phyloP scores from a whole-genome alignment of 1,284 basidiomycete genomes.

The Porodaedalea pini region DNA sequence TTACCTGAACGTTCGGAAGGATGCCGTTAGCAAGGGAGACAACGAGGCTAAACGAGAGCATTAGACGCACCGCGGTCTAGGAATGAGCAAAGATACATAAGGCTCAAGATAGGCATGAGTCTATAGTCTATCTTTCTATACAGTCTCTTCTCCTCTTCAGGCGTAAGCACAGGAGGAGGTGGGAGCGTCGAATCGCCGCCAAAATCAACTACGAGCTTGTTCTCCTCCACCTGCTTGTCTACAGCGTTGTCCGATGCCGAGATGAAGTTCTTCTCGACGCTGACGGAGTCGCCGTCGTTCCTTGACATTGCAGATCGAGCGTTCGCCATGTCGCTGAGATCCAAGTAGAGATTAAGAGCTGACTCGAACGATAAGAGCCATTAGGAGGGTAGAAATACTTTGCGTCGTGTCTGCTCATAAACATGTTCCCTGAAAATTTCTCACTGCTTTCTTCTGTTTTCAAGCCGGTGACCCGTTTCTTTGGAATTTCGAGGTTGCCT shows the following conservation, averaged over 20 bases:
- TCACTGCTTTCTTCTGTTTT: not conserved
- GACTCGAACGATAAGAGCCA: not conserved
- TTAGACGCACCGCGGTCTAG: conserved; percentile 29
- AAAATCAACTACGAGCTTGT: not conserved
- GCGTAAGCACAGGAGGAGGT: conserved; percentile 44
- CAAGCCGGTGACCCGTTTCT: not conserved
- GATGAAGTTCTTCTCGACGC: not conserved
- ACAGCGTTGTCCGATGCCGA: conserved; percentile 11
- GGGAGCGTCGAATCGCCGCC: conserved; percentile 33
- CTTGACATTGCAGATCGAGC: not conserved
- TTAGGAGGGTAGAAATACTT: not conserved
- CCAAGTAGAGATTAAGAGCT: too few relatives aligned
- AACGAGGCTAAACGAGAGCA: not conserved
- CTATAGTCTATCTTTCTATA: conserved; percentile 64
- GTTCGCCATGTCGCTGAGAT: not conserved
- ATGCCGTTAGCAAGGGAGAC: not conserved
- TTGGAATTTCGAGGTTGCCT: not conserved
- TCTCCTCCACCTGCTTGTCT: conserved; percentile 34
- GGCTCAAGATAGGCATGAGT: conserved; percentile 60
- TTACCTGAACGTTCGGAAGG: conserved; percentile 53
- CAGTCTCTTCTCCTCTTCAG: conserved; percentile 52
- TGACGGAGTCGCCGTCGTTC: conserved; percentile 2
- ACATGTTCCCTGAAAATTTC: not conserved
- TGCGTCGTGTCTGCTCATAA: not conserved
- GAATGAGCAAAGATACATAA: conserved; percentile 65